Base-by-base conservation (phyloP, 1,284 basidiomycete genomes). In the Chiua sp. region DNA sequence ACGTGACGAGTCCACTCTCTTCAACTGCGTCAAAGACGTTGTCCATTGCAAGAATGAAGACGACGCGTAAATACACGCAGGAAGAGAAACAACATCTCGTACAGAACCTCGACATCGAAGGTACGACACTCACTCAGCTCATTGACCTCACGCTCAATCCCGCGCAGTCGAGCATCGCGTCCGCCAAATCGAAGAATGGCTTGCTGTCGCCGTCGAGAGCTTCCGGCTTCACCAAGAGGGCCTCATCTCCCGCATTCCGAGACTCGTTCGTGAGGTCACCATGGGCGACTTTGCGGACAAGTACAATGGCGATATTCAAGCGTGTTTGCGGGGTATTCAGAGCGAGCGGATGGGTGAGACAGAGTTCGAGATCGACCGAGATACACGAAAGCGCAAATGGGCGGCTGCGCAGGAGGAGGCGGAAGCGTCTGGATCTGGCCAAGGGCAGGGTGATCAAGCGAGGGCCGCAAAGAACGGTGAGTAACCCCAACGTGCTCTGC, bases 101-200 rank as follows among this genome's bases (percentile, higher is more conserved):
- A 30, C 82, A 82, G 50, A 93, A 93, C 71, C 81, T 93, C 55
- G 90, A 92, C 64, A 82, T 92, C 61, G 91, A 93, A 84, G 88
- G 91, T 90, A 65, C 18, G 55, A 74, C 52, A 35, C 58, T 62
- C 35, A 35, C 16, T 35, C 11, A 35, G 4, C 13, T 35, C 35
- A 35, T 15, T 35, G n/a, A n/a, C n/a, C 12, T 15, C 35, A 35
- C 16, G 13, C 3, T 39, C 37, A 8, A 39, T 39, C 18, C 37
- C 62, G 47, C 48, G 6, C 68, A 91, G 90, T 91, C 61, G 82
- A 87, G 59, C 87, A 90, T 73, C 83, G 87, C 47, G 84, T 84
- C 30, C 83, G 83, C 55, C 87, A 88, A 66, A 84, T 92, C 60
- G 83, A 90, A 73, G 81, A 84, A 79, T 88, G 86, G 83, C 87